Evolutionary conservation across 495 filamentous ascomycete species (phyloP).

Genomic region (Penicillium tannophilum): DNA sequence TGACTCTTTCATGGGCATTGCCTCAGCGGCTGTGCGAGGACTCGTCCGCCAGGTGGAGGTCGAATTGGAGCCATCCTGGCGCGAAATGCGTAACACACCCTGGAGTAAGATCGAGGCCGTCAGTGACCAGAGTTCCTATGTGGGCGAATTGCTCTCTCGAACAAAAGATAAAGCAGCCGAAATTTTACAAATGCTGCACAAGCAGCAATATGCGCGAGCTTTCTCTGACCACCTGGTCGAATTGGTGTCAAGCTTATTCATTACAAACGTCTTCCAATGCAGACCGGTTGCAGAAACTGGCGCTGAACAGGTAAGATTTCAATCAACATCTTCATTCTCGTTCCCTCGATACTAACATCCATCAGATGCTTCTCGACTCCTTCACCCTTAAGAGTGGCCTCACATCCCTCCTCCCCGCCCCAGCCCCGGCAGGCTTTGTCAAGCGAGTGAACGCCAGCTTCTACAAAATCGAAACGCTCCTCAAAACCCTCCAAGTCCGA

Average conservation of each 20-base stretch:
- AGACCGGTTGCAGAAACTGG: slow-evolving; percentile 88
- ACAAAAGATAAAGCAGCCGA: slow-evolving; percentile 70
- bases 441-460: slow-evolving; percentile 88
- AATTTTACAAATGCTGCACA: slow-evolving; percentile 76
- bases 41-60: slow-evolving; percentile 83
- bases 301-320: slow-evolving; percentile 75
- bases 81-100: slow-evolving; percentile 96
- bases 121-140: slow-evolving; percentile 93
- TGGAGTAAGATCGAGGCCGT: slow-evolving; percentile 94
- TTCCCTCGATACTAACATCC: slow-evolving; percentile 1
- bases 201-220: slow-evolving; percentile 90
- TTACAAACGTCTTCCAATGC: slow-evolving; percentile 83
- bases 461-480: slow-evolving; percentile 83
- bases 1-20: slow-evolving; percentile 94
- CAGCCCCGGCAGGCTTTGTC: slow-evolving; percentile 65
- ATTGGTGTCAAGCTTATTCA: slow-evolving; percentile 73
- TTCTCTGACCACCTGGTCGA: slow-evolving; percentile 96
- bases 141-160: slow-evolving; percentile 73
- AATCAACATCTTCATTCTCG: neutral
- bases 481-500: slow-evolving; percentile 96
- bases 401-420: slow-evolving; percentile 43
- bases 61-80: slow-evolving; percentile 82
- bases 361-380: slow-evolving; percentile 86
- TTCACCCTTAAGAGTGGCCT: slow-evolving; percentile 89
- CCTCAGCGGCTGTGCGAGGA: slow-evolving; percentile 79